Base-by-base conservation (phyloP, 1,139 yeast species). In the Trichomonascaceae sp. region DNA sequence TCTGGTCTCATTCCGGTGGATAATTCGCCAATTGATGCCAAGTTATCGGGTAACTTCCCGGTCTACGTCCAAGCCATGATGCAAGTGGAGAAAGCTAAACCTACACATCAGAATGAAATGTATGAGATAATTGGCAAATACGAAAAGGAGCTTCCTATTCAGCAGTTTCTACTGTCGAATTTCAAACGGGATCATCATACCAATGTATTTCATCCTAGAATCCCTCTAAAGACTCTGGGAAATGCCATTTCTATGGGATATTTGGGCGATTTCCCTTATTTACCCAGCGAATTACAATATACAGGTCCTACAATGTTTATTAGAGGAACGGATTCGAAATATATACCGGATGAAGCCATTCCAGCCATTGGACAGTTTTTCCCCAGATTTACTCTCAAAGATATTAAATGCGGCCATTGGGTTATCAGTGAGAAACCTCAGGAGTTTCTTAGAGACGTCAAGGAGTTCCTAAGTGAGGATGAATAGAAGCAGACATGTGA, bases 391-490 rank as follows among this genome's bases (percentile, higher is more conserved):
- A 87, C 81, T 57, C 71, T 87, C 12, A 75, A 80, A 50, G 96
- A 87, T 63, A 74, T 93, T 32, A 84, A 87, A 24, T 80, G 90
- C 1, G 97, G 97, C 1, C 99, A 93, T 70, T 93, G 97, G 96
- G 80, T 66, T 19, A 65, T 64, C 50, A 57, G 65, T 1, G 67
- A 65, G 49, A 62, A 64, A 47, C 68, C 68, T 8, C 57, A 59
- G 17, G 67, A 64, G 50, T 65, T 65, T 44, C 39, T 61, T 10
- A n/a, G 39, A 2, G 45, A 55, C 18, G 57, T 58, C 43, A 52
- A 59, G 50, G 66, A 62, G 20, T 62, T 61, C 46, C 36, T 60
- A 1, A 30, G 18, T 19, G 49, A 44, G 17, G 48, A 44, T 4
- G 52, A 50, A 8, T 44, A 50, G 15, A 15, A n/a, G n/a, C n/a